Evolutionary conservation across 768 basidiomycete species (phyloP).

Genomic region (Russula vinacea): DNA sequence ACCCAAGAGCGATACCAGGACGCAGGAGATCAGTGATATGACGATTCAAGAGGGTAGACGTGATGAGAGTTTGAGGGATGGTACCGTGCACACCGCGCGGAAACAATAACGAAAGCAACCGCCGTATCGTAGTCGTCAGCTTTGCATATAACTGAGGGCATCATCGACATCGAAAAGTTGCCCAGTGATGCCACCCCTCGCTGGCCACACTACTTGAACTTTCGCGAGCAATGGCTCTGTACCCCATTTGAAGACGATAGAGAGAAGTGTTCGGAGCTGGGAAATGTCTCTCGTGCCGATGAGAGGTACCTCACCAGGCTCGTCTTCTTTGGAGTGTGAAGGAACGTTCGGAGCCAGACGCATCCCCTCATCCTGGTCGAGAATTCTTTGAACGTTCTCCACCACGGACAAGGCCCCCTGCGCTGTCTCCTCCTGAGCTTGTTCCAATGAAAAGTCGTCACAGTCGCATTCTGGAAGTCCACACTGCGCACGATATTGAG

Average conservation of each 20-base stretch:
- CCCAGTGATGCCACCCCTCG: slow-evolving; percentile 31
- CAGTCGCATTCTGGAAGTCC: slow-evolving; percentile 19
- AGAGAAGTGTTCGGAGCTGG: slow-evolving; percentile 58
- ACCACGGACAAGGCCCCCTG: slow-evolving; percentile 25
- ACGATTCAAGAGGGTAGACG: slow-evolving; percentile 53
- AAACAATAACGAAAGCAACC: slow-evolving; percentile 52
- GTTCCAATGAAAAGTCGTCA: slow-evolving; percentile 13
- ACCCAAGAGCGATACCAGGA: slow-evolving; percentile 63
- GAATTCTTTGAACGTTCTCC: slow-evolving; percentile 26
- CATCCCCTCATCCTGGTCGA: slow-evolving; percentile 18
- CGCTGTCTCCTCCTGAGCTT: slow-evolving; percentile 26
- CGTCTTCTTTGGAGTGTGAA: slow-evolving; percentile 4
- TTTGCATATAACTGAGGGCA: slow-evolving; percentile 43
- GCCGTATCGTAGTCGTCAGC: slow-evolving; percentile 44
- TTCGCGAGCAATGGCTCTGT: slow-evolving; percentile 50
- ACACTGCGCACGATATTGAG: slow-evolving; percentile 20
- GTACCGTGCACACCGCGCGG: slow-evolving; percentile 48
- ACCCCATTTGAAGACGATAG: slow-evolving; percentile 73
- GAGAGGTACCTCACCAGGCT: slow-evolving; percentile 33
- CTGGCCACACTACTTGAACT: slow-evolving; percentile 44
- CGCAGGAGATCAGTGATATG: slow-evolving; percentile 58
- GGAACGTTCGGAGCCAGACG: neutral
- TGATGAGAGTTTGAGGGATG: slow-evolving; percentile 57
- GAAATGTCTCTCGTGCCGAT: slow-evolving; percentile 68
- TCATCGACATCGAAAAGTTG: slow-evolving; percentile 47